Evolutionary conservation across 2,329 filamentous ascomycete genomes (phyloP).

Genomic region (Stenocarpella maydis): DNA sequence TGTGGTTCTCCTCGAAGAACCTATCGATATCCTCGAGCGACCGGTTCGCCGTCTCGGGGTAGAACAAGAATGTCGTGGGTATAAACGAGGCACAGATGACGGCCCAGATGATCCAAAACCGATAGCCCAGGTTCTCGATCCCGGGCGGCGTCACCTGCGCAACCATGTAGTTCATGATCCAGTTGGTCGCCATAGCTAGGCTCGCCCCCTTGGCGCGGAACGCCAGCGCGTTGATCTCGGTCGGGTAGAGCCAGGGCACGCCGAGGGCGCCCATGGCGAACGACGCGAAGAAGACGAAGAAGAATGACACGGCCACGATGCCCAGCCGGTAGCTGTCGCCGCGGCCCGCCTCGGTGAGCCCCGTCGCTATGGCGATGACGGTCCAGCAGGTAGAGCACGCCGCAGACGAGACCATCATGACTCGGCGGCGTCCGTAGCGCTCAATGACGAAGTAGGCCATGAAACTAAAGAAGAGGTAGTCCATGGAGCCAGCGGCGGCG

Average conservation of each 20-base stretch:
- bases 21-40: slow-evolving; percentile 54
- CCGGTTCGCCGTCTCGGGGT: slow-evolving; percentile 52
- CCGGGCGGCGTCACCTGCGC: slow-evolving; percentile 46
- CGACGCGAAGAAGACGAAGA: slow-evolving; percentile 44
- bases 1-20: slow-evolving; percentile 39
- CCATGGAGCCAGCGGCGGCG: slow-evolving; percentile 52
- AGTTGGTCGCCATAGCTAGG: slow-evolving; percentile 46
- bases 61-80: slow-evolving; percentile 54
- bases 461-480: slow-evolving; percentile 43
- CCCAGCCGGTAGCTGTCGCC: slow-evolving; percentile 36
- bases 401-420: slow-evolving; percentile 39
- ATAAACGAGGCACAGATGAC: slow-evolving; percentile 53
- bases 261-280: slow-evolving; percentile 41
- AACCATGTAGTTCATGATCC: slow-evolving; percentile 47
- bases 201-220: slow-evolving; percentile 47
- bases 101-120: slow-evolving; percentile 60
- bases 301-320: slow-evolving; percentile 40
- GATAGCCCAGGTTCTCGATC: slow-evolving; percentile 54
- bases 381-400: slow-evolving; percentile 38
- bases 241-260: slow-evolving; percentile 41
- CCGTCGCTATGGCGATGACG: slow-evolving; percentile 39
- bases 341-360: slow-evolving; percentile 35
- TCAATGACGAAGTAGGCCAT: slow-evolving; percentile 40
- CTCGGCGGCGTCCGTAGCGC: slow-evolving; percentile 46
- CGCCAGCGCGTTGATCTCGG: slow-evolving; percentile 47